Evolutionary conservation across 768 basidiomycete genomes (phyloP).

Genomic region (Hydnum rufescens): DNA sequence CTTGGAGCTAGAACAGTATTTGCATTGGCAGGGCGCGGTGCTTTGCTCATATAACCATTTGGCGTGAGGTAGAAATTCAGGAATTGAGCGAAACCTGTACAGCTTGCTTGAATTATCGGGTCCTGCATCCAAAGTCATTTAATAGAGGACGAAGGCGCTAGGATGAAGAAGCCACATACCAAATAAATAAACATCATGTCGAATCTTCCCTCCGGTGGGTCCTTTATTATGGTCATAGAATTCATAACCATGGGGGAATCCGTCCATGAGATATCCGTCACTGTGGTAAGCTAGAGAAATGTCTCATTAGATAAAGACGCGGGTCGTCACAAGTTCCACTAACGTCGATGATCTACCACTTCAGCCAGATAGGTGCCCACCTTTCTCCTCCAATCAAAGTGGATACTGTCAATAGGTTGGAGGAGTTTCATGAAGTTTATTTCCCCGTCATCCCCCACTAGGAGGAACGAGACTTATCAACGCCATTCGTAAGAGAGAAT

Average conservation of each 20-base stretch:
- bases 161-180: not conserved
- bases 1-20: not conserved
- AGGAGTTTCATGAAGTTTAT: not conserved
- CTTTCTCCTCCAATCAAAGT: constrained; percentile 9
- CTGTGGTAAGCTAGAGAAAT: not conserved
- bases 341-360: not conserved
- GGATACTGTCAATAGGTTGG: not conserved
- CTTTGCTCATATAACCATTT: not conserved
- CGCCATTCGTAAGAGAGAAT: not conserved
- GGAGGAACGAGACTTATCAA: no score
- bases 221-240: constrained; percentile 2
- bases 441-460: not conserved
- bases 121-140: not conserved
- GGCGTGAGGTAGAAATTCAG: constrained; percentile 1
- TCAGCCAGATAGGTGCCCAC: constrained; percentile 4
- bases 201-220: not conserved
- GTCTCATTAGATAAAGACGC: no score
- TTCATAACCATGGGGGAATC: not conserved
- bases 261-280: not conserved
- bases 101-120: not conserved
- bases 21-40: not conserved
- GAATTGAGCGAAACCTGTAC: not conserved
- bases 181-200: constrained; percentile 3
- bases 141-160: not conserved
- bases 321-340: not conserved